Evolutionary conservation across 106 monocot genomes (phyloP).

Genomic region (Alisma plantagoaquatica): DNA sequence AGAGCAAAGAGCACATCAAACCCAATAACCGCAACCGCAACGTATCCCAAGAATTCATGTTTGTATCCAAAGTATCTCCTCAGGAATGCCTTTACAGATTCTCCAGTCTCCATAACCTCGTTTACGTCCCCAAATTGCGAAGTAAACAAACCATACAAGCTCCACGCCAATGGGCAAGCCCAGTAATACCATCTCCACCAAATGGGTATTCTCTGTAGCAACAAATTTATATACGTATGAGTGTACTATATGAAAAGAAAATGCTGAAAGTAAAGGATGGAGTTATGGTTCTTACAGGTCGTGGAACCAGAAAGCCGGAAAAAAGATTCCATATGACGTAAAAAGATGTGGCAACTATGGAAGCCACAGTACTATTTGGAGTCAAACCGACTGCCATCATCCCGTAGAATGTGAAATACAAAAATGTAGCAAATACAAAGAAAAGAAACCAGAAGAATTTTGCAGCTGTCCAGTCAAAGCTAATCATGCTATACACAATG

Average conservation of each 20-base stretch:
- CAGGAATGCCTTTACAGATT: slow-evolving; percentile 1
- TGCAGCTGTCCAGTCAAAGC: slow-evolving; percentile 23
- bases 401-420: slow-evolving; percentile 31
- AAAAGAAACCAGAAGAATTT: slow-evolving; percentile 29
- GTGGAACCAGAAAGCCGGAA: slow-evolving; percentile 17
- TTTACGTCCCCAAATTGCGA: slow-evolving; percentile 4
- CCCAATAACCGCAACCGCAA: neutral
- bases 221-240: slow-evolving; percentile 4
- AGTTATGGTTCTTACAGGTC: slow-evolving; percentile 1
- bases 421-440: slow-evolving; percentile 20
- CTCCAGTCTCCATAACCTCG: slow-evolving; percentile 2
- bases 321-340: slow-evolving; percentile 21
- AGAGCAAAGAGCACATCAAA: slow-evolving; percentile 1
- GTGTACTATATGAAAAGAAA: neutral
- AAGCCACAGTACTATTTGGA: slow-evolving; percentile 19
- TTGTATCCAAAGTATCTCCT: slow-evolving; percentile 4
- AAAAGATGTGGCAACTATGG: slow-evolving; percentile 18
- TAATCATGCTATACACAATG: slow-evolving; percentile 22
- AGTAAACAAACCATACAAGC: neutral
- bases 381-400: slow-evolving; percentile 32
- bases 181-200: too few relatives aligned
- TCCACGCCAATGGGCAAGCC: slow-evolving; percentile 6
- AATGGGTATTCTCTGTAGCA: too few relatives aligned
- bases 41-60: neutral
- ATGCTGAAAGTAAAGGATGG: neutral